A percentile compares a stretch with the other conserved stretches of the same genome.
These are phyloP conservation scores for Candida quercuum DNA, from an alignment of 805 yeast genomes.

Conservation along the genomic window DNA sequence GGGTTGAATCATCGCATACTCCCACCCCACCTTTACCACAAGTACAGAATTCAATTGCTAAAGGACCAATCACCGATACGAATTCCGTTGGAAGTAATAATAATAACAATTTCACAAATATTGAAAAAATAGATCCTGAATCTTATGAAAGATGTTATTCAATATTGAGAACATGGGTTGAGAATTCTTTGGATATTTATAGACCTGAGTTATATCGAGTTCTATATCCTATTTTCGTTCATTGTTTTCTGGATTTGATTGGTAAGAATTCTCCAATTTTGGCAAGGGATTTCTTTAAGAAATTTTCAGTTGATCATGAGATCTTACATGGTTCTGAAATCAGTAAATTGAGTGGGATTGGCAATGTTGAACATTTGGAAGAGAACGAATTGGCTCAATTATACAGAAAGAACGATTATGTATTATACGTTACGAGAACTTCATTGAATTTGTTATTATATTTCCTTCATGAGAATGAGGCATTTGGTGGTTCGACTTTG, in stretches of 20 bases:
- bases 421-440: conserved; percentile 72
- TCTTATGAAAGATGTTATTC: conserved; percentile 76
- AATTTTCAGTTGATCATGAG: conserved; percentile 66
- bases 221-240: conserved; percentile 89
- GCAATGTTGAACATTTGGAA: conserved; percentile 72
- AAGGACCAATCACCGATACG: conserved; percentile 16
- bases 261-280: conserved; percentile 51
- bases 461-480: conserved; percentile 87
- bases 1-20: conserved; percentile 75
- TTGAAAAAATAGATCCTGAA: conserved; percentile 41
- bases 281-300: conserved; percentile 73
- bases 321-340: conserved; percentile 77
- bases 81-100: conserved; percentile 7
- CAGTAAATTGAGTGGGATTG: conserved; percentile 63
- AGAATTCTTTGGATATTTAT: conserved; percentile 84
- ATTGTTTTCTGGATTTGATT: conserved; percentile 76
- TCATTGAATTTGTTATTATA: conserved; percentile 78
- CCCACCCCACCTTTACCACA: conserved; percentile 41
- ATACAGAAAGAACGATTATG: conserved; percentile 68
- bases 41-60: conserved; percentile 8
- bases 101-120: conserved; percentile 9
- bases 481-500: conserved; percentile 83
- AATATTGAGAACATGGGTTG: conserved; percentile 82
- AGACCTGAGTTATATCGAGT: conserved; percentile 81
- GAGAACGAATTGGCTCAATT: conserved; percentile 80